Conservation (phyloP, 352 stramenopile genomes). For the Phytophthora sansomeana region DNA sequence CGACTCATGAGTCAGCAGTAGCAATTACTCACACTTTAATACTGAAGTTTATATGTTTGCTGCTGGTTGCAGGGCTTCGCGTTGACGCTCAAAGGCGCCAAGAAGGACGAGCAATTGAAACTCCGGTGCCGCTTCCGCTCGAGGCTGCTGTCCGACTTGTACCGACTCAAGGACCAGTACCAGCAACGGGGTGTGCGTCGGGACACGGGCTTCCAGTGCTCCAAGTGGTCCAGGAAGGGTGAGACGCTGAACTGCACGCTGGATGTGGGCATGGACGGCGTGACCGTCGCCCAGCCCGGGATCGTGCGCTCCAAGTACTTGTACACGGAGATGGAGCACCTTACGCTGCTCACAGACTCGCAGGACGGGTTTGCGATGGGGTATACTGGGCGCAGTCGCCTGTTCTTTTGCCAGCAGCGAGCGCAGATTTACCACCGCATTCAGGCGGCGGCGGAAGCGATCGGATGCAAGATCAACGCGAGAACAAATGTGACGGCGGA, state of each 20-base stretch:
- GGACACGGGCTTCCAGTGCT: slow-evolving; percentile 60
- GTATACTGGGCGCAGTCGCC: slow-evolving; percentile 66
- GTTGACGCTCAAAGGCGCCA: slow-evolving; percentile 68
- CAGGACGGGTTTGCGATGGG: slow-evolving; percentile 71
- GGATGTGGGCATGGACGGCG: slow-evolving; percentile 67
- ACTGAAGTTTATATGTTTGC: neutral
- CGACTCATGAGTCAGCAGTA: neutral
- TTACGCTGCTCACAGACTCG: slow-evolving; percentile 63
- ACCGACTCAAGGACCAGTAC: slow-evolving; percentile 68
- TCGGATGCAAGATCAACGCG: slow-evolving; percentile 65
- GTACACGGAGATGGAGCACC: slow-evolving; percentile 84
- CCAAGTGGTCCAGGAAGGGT: slow-evolving; percentile 71
- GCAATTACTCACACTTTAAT: too few species aligned
- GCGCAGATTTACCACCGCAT: slow-evolving; percentile 62
- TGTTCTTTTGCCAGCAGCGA: slow-evolving; percentile 80
- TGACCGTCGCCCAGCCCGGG: slow-evolving; percentile 51
- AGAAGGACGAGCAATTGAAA: slow-evolving; percentile 89
- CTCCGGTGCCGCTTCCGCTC: slow-evolving; percentile 81
- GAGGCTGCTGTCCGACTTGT: slow-evolving; percentile 82
- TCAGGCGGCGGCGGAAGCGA: slow-evolving; percentile 56
- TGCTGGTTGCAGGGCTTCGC: slow-evolving; percentile 54
- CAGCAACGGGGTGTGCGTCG: slow-evolving; percentile 38
- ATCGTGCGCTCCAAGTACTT: slow-evolving; percentile 76
- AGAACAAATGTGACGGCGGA: slow-evolving; percentile 46
- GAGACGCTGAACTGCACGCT: slow-evolving; percentile 53